These are phyloP conservation scores for Tuber brumale DNA, from an alignment of 495 filamentous ascomycete species.

Conservation along the genomic window DNA sequence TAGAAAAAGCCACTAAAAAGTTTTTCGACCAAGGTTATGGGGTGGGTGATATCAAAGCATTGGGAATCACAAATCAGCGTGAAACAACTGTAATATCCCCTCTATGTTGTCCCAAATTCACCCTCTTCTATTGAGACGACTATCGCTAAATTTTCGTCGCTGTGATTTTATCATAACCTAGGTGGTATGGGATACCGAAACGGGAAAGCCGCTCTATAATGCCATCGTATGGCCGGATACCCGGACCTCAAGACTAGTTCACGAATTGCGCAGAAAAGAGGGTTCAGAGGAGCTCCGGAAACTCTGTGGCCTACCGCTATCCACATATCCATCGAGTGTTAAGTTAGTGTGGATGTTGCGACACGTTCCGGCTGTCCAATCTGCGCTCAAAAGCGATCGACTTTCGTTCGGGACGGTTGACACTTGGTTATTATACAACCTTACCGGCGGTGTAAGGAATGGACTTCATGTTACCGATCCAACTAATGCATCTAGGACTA, in stretches of 20 bases:
- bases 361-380: slow-evolving; percentile 62
- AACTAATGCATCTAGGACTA: slow-evolving; percentile 88
- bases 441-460: slow-evolving; percentile 71
- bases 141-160: slow-evolving; percentile 3
- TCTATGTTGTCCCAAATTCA: slow-evolving; percentile 8
- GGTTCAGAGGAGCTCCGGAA: slow-evolving; percentile 62
- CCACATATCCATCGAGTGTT: slow-evolving; percentile 87
- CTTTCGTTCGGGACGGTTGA: slow-evolving; percentile 92
- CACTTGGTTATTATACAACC: slow-evolving; percentile 81
- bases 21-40: slow-evolving; percentile 68
- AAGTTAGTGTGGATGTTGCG: slow-evolving; percentile 81
- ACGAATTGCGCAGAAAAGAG: slow-evolving; percentile 57
- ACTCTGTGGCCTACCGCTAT: slow-evolving; percentile 81
- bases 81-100: slow-evolving; percentile 60
- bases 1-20: slow-evolving; percentile 67
- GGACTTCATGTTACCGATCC: slow-evolving; percentile 76
- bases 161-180: slow-evolving; percentile 6
- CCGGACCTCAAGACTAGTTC: slow-evolving; percentile 68
- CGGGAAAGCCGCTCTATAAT: slow-evolving; percentile 79
- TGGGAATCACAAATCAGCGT: slow-evolving; percentile 92
- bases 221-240: slow-evolving; percentile 95
- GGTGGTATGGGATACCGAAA: slow-evolving; percentile 80
- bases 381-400: slow-evolving; percentile 72
- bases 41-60: slow-evolving; percentile 66
- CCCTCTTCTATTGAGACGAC: background rate